A percentile compares a stretch with the other conserved stretches of the same genome.
These are phyloP conservation scores for Jaminaea rosea DNA, from an alignment of 1,284 basidiomycete genomes.

Conservation along the genomic window DNA sequence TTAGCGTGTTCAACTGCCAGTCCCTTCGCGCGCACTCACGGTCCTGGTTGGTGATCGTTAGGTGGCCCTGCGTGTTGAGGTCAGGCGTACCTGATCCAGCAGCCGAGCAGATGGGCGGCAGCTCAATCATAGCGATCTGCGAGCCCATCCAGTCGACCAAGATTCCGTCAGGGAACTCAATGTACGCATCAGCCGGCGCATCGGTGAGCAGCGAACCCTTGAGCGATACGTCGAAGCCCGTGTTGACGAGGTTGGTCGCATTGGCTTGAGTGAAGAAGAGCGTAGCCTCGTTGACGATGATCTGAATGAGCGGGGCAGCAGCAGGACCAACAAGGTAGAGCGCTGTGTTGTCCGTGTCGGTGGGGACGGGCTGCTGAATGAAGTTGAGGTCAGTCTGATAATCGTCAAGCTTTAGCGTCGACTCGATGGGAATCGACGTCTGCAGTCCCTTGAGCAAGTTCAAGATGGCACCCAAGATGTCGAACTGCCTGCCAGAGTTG, in stretches of 20 bases:
- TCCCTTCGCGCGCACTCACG: no score
- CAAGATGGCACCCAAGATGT: slow-evolving; percentile 56
- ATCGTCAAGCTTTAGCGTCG: slow-evolving; percentile 37
- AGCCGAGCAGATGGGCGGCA: slow-evolving; percentile 63
- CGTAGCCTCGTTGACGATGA: slow-evolving; percentile 57
- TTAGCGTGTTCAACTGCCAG: no score
- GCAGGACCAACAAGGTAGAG: slow-evolving; percentile 61
- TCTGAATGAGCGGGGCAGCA: slow-evolving; percentile 57
- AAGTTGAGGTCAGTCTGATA: slow-evolving; percentile 58
- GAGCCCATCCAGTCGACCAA: slow-evolving; percentile 61
- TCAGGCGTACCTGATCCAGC: slow-evolving; percentile 63
- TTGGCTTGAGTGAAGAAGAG: slow-evolving; percentile 58
- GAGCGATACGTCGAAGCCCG: slow-evolving; percentile 46
- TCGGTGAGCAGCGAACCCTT: slow-evolving; percentile 37
- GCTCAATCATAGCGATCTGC: slow-evolving; percentile 60
- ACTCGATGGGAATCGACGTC: slow-evolving; percentile 52
- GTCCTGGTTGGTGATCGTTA: slow-evolving; percentile 42
- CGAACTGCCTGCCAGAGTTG: slow-evolving; percentile 53
- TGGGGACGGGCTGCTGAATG: slow-evolving; percentile 58
- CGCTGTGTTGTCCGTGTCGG: slow-evolving; percentile 59
- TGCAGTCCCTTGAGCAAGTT: slow-evolving; percentile 57
- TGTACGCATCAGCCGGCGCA: slow-evolving; percentile 53
- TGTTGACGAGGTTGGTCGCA: slow-evolving; percentile 54
- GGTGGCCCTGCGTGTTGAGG: slow-evolving; percentile 51
- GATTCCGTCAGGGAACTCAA: slow-evolving; percentile 43